Base-by-base conservation (phyloP, 805 yeast genomes). In the Schizosaccharomyces osmophilus region DNA sequence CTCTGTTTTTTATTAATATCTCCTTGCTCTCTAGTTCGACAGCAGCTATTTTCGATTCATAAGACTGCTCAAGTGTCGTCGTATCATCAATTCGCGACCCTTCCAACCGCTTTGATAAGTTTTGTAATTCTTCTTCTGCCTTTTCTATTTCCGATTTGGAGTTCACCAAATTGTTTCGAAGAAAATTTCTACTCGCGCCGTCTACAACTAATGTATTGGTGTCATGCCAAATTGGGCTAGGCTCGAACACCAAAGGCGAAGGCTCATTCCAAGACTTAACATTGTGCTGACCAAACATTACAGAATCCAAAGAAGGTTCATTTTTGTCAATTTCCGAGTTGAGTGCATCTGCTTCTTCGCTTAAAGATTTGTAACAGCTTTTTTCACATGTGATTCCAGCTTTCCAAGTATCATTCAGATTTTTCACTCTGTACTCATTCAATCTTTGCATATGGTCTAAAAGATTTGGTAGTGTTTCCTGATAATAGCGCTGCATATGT, bases 141-240 rank as follows among this genome's bases (percentile, higher is more conserved):
- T 45, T 45, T 45, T 24, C 26, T 19, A 45, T n/a, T n/a, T 45
- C 51, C 6, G 22, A 19, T 45, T 75, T 68, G 51, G 51, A 45
- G 29, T 71, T 70, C 32, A 67, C 65, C 15, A 73, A 68, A 61
- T 69, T 66, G 39, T 73, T 73, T 22, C 74, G 68, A 60, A 74
- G 65, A 61, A 64, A 69, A 59, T 67, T 64, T 62, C 70, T 66
- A 5, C 72, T 69, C 24, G 66, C 64, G 54, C 79, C 82, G 55
- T 78, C 77, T 4, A 78, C 74, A 1, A 81, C 77, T 64, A 83
- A 76, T 43, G 79, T 74, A 65, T 87, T 95, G 71, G 93, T 97
- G 68, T 93, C 98, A 72, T 90, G 97, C 98, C 98, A 93, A 54
- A 93, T 83, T 39, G 88, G 82, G 31, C 95, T 83, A 1, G 97